Evolutionary conservation across 2,329 filamentous ascomycete genomes (phyloP).

Genomic region (Claviceps fusiformis): DNA sequence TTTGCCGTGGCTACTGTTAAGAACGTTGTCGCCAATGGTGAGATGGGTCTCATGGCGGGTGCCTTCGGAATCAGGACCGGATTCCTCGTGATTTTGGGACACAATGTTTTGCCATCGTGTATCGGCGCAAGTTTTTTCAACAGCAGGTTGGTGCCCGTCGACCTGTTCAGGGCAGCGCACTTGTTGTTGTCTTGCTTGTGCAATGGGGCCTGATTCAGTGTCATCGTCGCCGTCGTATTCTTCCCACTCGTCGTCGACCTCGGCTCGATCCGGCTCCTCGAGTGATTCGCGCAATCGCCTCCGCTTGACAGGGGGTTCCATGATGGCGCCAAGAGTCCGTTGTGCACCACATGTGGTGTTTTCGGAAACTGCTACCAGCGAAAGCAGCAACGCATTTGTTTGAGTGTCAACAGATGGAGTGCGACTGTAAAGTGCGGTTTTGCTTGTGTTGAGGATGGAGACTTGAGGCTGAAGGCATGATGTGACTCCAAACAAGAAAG

Average conservation of each 20-base stretch:
- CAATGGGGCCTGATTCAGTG: conserved; percentile 34
- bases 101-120: conserved; percentile 68
- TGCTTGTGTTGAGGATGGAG: not conserved
- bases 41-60: conserved; percentile 86
- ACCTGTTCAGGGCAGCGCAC: conserved; percentile 35
- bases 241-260: conserved; percentile 3
- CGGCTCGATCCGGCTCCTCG: conserved; percentile 9
- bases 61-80: conserved; percentile 67
- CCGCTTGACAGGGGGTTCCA: conserved; percentile 49
- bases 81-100: conserved; percentile 82
- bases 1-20: conserved; percentile 77
- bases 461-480: not conserved
- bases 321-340: conserved; percentile 14
- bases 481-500: not conserved
- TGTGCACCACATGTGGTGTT: conserved; percentile 4
- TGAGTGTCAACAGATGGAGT: not conserved
- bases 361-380: not conserved
- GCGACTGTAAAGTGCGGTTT: not conserved
- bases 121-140: conserved; percentile 53
- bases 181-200: conserved; percentile 14
- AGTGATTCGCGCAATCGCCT: conserved; percentile 36
- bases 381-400: not conserved
- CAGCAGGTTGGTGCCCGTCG: conserved; percentile 42
- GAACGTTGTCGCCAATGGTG: conserved; percentile 64
- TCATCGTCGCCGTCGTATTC: conserved; percentile 23